Base-by-base conservation (phyloP, 352 stramenopile genomes). In the Pythium rishiriense region DNA sequence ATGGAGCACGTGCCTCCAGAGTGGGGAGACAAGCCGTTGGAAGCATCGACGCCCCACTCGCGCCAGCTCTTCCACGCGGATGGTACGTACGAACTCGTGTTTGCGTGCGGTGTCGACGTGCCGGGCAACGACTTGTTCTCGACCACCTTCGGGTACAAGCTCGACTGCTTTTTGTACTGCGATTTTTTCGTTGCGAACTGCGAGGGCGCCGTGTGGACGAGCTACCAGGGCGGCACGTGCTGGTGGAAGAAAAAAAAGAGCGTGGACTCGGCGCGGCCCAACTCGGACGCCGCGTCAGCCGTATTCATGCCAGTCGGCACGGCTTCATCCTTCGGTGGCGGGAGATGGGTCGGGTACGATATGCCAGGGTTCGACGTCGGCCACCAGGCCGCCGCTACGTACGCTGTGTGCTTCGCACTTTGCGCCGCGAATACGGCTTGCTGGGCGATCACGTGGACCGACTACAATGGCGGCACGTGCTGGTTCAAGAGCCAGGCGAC, bases 391-490 rank as follows among this genome's bases (percentile, higher is more conserved):
- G 19, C n/a, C 29, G 6, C 21, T 0, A 47, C 51, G 7, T 12
- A 17, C 6, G 21, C 1, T 22, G 51, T 14, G 2, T 58, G 51
- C 33, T 12, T 5, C 10, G 4, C 22, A 15, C 21, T 22, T 11
- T 58, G 51, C 12, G 24, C 3, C 2, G 41, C 3, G 7, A 47
- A 47, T 8, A 29, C 9, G n/a, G 28, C 21, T 1, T 45, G 54
- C 54, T 61, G 6, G 15, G 54, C 42, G 19, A 22, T 9, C 8
- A 53, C 77, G 0, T 88, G 79, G 79, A 81, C 52, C 5, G 73
- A 69, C 54, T 76, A 75, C 68, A 83, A 79, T 25, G 66, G 72
- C 12, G 80, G 80, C 9, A 87, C 75, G 17, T 87, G 80, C 49
- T 89, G 73, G 68, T 64, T 89, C 22, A 89, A 91, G 61, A 83